Percentiles rank a stretch among this genome's conserved stretches.
Conservation (phyloP, 805 yeast genomes). For the Candida ascalaphidarum region DNA sequence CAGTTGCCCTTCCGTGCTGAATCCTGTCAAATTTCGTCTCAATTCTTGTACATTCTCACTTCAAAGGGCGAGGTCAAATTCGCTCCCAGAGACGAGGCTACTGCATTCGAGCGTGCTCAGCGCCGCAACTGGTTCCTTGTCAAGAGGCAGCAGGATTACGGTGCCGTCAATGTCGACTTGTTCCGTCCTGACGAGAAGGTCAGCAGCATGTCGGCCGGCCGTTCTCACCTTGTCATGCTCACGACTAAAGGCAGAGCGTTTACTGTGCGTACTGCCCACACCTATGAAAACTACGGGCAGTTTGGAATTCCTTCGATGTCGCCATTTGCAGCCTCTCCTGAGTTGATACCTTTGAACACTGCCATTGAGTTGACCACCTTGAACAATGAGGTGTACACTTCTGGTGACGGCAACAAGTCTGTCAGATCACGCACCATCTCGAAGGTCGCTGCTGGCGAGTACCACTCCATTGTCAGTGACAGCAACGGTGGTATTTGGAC, state of each 20-base stretch:
- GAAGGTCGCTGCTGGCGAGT: conserved; percentile 64
- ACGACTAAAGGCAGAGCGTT: conserved; percentile 54
- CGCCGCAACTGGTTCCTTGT: conserved; percentile 17
- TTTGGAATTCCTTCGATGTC: conserved; percentile 72
- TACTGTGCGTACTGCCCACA: conserved; percentile 46
- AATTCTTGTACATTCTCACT: conserved; percentile 36
- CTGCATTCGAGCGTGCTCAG: conserved; percentile 6
- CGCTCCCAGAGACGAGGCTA: conserved; percentile 10
- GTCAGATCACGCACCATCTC: conserved; percentile 37
- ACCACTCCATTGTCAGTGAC: conserved; percentile 68
- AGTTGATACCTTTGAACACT: conserved; percentile 15
- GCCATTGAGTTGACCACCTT: conserved; percentile 46
- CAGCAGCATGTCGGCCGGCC: conserved; percentile 49
- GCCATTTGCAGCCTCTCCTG: conserved; percentile 51
- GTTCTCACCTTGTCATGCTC: conserved; percentile 57
- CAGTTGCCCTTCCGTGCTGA: conserved; percentile 19
- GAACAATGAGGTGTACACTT: conserved; percentile 34
- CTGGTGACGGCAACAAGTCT: conserved; percentile 10
- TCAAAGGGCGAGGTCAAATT: conserved; percentile 36
- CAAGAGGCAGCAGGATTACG: conserved; percentile 1
- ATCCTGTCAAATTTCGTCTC: conserved; percentile 40
- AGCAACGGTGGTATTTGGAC: conserved; percentile 62
- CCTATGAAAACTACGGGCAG: conserved; percentile 52
- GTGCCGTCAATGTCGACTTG: background rate
- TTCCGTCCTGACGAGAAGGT: conserved; percentile 27